A percentile compares a stretch with the other conserved stretches of the same genome.
phyloP scores from a whole-genome alignment of 2,329 filamentous ascomycete genomes.

The Byssochlamys sp. region DNA sequence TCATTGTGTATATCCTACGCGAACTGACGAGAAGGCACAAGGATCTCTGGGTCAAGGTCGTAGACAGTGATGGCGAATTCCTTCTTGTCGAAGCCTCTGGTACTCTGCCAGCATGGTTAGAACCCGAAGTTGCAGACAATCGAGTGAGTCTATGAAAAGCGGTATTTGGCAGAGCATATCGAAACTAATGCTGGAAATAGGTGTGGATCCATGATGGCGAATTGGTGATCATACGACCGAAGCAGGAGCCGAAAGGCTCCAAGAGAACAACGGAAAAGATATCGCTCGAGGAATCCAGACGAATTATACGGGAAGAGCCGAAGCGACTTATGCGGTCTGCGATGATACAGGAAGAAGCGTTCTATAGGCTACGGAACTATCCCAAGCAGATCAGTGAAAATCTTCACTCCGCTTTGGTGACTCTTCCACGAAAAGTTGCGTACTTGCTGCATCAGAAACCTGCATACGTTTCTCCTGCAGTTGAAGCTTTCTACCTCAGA shows the following conservation, averaged over 20 bases:
- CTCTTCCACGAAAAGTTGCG: slow-evolving; percentile 71
- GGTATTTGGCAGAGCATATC: neutral
- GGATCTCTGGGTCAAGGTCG: slow-evolving; percentile 70
- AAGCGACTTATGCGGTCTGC: slow-evolving; percentile 58
- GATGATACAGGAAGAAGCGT: slow-evolving; percentile 75
- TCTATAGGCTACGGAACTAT: slow-evolving; percentile 78
- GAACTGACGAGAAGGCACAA: slow-evolving; percentile 66
- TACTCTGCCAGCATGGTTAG: slow-evolving; percentile 78
- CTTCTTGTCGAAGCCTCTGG: slow-evolving; percentile 88
- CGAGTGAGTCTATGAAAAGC: slow-evolving; percentile 39
- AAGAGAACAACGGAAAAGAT: slow-evolving; percentile 39
- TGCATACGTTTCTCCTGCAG: slow-evolving; percentile 66
- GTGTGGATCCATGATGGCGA: slow-evolving; percentile 78
- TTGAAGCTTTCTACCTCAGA: slow-evolving; percentile 86
- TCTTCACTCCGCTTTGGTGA: slow-evolving; percentile 64
- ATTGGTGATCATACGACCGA: slow-evolving; percentile 59
- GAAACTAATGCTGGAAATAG: slow-evolving; percentile 20
- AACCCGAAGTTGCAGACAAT: slow-evolving; percentile 77
- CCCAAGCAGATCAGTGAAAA: slow-evolving; percentile 64
- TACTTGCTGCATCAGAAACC: slow-evolving; percentile 67
- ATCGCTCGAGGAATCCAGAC: slow-evolving; percentile 54
- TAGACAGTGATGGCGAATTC: slow-evolving; percentile 89
- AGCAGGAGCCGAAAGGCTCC: slow-evolving; percentile 38
- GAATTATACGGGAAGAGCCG: slow-evolving; percentile 48
- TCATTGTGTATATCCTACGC: slow-evolving; percentile 79